phyloP scores from a whole-genome alignment of 2,329 filamentous ascomycete species.

The Xylariaceae sp. region DNA sequence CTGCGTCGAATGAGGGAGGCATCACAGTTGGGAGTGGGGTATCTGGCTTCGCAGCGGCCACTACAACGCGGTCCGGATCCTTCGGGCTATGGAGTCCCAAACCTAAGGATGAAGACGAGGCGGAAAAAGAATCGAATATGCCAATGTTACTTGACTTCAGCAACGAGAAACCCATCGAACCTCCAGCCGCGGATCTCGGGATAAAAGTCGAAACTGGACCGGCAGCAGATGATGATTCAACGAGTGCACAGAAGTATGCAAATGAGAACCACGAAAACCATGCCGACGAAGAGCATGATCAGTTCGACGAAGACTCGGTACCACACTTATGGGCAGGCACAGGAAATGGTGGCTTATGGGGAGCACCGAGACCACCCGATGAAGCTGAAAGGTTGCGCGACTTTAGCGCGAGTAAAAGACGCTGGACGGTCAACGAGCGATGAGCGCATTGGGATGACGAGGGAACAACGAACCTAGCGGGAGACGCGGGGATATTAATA shows the following conservation, averaged over 20 bases:
- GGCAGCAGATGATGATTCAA: neutral
- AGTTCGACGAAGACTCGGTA: slow-evolving; percentile 20
- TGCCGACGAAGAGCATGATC: slow-evolving; percentile 23
- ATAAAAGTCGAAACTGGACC: neutral
- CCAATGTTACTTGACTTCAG: slow-evolving; percentile 51
- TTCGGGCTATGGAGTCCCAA: slow-evolving; percentile 42
- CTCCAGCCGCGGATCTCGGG: slow-evolving; percentile 9
- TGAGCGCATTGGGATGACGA: neutral
- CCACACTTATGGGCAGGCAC: slow-evolving; percentile 24
- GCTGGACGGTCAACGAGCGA: slow-evolving; percentile 30
- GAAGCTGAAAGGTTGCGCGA: slow-evolving; percentile 28
- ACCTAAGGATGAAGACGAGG: slow-evolving; percentile 24
- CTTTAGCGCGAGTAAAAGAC: slow-evolving; percentile 25
- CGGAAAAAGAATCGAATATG: slow-evolving; percentile 21
- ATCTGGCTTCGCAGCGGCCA: slow-evolving; percentile 20
- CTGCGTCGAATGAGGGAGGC: slow-evolving; percentile 30
- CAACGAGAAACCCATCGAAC: slow-evolving; percentile 29
- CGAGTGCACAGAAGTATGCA: neutral
- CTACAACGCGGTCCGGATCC: slow-evolving; percentile 38
- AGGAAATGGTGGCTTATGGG: slow-evolving; percentile 27
- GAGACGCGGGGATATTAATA: no score
- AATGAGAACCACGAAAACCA: slow-evolving; percentile 5
- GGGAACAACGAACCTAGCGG: neutral
- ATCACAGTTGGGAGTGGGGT: slow-evolving; percentile 37
- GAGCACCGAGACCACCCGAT: slow-evolving; percentile 25